A percentile compares a stretch with the other conserved stretches of the same genome.
Evolutionary conservation across 768 basidiomycete species (phyloP).

Genomic region (Pulveroboletus sp.): DNA sequence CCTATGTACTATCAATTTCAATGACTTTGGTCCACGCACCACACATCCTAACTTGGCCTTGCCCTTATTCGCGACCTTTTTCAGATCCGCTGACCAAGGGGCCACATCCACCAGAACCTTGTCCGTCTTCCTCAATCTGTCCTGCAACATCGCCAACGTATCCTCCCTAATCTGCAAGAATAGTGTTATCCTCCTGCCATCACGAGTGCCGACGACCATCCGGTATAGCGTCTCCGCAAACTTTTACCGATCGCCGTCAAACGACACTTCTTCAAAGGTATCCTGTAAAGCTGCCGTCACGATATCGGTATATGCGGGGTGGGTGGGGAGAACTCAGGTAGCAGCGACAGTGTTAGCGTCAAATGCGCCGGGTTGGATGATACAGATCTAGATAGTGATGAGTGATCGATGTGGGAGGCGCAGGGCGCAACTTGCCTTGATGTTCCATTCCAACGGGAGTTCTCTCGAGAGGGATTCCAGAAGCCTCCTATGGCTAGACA

Average conservation of each 20-base stretch:
- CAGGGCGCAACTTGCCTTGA: constrained; percentile 5
- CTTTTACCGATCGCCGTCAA: constrained; percentile 12
- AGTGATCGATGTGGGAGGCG: not conserved
- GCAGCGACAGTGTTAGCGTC: constrained; percentile 6
- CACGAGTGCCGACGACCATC: not conserved
- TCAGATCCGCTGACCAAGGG: constrained; percentile 8
- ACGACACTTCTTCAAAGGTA: not conserved
- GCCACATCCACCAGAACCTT: not conserved
- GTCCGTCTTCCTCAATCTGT: not conserved
- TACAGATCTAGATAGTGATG: constrained; percentile 4
- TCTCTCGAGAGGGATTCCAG: constrained; percentile 9
- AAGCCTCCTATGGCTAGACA: constrained; percentile 10
- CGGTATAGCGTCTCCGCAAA: constrained; percentile 6
- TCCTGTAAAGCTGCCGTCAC: constrained; percentile 1
- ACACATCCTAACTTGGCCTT: not conserved
- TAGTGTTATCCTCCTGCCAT: constrained; percentile 1
- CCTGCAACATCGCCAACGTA: constrained; percentile 1
- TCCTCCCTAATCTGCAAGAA: constrained; percentile 11
- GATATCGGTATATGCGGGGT: constrained; percentile 10
- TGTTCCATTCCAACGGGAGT: constrained; percentile 15
- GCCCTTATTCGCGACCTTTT: not conserved
- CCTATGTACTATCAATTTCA: not conserved
- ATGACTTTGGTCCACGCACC: not conserved
- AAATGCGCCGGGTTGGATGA: constrained; percentile 18
- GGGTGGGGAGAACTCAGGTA: not conserved